These are phyloP conservation scores for Phytopythium chamaehyphon DNA, from an alignment of 352 stramenopile genomes.

Conservation along the genomic window DNA sequence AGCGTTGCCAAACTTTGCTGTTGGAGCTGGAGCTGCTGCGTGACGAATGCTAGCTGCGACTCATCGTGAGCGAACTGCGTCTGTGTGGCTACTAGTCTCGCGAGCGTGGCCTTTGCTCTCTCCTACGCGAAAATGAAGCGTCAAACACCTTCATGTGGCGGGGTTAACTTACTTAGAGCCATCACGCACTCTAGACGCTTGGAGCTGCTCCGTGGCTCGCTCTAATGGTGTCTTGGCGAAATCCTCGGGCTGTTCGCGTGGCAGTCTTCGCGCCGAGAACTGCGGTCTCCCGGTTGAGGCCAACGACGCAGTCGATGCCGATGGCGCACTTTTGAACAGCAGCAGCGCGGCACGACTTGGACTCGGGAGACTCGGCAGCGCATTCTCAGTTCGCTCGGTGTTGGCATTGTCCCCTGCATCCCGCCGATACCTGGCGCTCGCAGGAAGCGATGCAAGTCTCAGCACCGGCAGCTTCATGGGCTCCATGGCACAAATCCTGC, in stretches of 20 bases:
- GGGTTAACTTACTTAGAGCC: slow-evolving; percentile 3
- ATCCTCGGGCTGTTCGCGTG: slow-evolving; percentile 17
- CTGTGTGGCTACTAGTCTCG: slow-evolving; percentile 32
- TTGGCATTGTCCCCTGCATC: slow-evolving; percentile 9
- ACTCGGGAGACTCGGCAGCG: slow-evolving; percentile 10
- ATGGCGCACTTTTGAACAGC: slow-evolving; percentile 6
- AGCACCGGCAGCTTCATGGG: slow-evolving; percentile 28
- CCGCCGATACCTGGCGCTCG: not conserved
- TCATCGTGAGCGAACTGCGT: slow-evolving; percentile 26
- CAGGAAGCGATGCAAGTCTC: slow-evolving; percentile 1
- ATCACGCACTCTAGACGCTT: slow-evolving; percentile 13
- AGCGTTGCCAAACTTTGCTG: slow-evolving; percentile 15
- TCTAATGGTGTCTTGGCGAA: slow-evolving; percentile 21
- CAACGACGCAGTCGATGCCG: slow-evolving; percentile 8
- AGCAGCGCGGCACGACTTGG: slow-evolving; percentile 10
- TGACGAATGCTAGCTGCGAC: slow-evolving; percentile 15
- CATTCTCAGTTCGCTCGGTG: slow-evolving; percentile 8
- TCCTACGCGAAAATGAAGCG: slow-evolving; percentile 1
- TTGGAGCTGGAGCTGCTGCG: slow-evolving; percentile 19
- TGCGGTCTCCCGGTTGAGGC: slow-evolving; percentile 15
- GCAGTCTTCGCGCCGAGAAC: slow-evolving; percentile 22
- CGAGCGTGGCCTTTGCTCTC: slow-evolving; percentile 11
- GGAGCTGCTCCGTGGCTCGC: slow-evolving; percentile 20
- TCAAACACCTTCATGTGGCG: not conserved
- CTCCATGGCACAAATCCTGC: no score